Evolutionary conservation across 1,139 yeast species (phyloP).

Genomic region (Kodamaea arcana): DNA sequence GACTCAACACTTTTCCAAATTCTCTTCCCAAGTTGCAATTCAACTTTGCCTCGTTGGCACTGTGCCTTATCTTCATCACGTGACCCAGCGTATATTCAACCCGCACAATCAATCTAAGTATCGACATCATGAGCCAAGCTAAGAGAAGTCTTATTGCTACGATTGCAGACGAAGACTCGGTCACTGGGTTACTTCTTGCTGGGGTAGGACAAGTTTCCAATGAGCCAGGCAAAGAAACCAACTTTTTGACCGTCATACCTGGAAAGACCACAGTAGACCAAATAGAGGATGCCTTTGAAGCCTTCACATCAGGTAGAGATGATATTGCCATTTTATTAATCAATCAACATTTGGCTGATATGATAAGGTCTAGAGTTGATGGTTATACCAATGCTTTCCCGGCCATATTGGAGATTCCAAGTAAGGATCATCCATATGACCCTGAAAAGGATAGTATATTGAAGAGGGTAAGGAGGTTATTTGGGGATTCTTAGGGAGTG

Average conservation of each 20-base stretch:
- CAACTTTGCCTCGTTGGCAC: no score
- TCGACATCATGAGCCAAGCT: slow-evolving; percentile 8
- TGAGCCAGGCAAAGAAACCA: slow-evolving; percentile 65
- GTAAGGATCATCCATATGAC: slow-evolving; percentile 97
- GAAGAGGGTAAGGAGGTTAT: slow-evolving; percentile 88
- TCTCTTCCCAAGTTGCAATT: no score
- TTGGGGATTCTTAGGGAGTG: no score
- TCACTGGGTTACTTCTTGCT: slow-evolving; percentile 91
- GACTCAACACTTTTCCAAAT: no score
- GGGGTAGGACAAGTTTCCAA: slow-evolving; percentile 88
- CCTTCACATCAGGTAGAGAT: slow-evolving; percentile 69
- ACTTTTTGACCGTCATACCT: slow-evolving; percentile 76
- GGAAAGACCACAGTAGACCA: slow-evolving; percentile 76
- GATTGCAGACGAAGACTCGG: slow-evolving; percentile 95
- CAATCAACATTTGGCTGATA: slow-evolving; percentile 93
- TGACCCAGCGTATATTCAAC: no score
- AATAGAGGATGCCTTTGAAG: slow-evolving; percentile 69
- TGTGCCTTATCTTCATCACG: no score
- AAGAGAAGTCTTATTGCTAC: slow-evolving; percentile 76
- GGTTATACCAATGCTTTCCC: slow-evolving; percentile 89
- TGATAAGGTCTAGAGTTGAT: slow-evolving; percentile 79
- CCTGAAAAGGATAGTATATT: slow-evolving; percentile 97
- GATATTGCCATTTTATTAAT: slow-evolving; percentile 91
- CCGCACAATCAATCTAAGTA: not conserved
- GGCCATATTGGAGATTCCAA: slow-evolving; percentile 93